A percentile compares a stretch with the other conserved stretches of the same genome.
Conservation (phyloP, 495 filamentous ascomycete genomes). For the Penicillium lividum region DNA sequence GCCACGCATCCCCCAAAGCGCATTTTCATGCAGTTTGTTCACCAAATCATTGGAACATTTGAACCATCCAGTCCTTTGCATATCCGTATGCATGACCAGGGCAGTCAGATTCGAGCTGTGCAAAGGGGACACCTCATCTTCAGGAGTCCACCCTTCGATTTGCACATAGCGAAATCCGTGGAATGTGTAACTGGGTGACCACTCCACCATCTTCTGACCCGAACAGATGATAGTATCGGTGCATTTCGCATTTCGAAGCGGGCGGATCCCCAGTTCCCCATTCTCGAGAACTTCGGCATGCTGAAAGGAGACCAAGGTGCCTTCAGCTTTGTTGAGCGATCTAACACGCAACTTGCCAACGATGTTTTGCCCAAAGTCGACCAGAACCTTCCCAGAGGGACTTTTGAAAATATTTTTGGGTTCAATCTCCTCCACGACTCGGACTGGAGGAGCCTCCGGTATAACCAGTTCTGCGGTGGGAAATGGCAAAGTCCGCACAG, state of each 20-base stretch:
- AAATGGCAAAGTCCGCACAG: slow-evolving; percentile 14
- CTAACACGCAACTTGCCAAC: slow-evolving; percentile 43
- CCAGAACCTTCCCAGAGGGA: slow-evolving; percentile 40
- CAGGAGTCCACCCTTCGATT: slow-evolving; percentile 45
- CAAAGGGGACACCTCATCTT: slow-evolving; percentile 11
- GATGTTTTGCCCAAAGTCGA: slow-evolving; percentile 56
- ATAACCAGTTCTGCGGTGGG: slow-evolving; percentile 28
- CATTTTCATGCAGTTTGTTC: slow-evolving; percentile 52
- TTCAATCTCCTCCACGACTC: slow-evolving; percentile 32
- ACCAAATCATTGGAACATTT: slow-evolving; percentile 47
- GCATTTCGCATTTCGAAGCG: slow-evolving; percentile 43
- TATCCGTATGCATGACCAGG: slow-evolving; percentile 52
- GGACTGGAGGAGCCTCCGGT: slow-evolving; percentile 44
- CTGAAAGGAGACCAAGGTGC: slow-evolving; percentile 28
- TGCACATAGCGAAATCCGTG: slow-evolving; percentile 58
- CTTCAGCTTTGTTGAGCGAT: slow-evolving; percentile 31
- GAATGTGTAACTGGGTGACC: slow-evolving; percentile 50
- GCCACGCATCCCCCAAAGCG: slow-evolving; percentile 53
- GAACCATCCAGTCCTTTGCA: slow-evolving; percentile 49
- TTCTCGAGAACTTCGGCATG: slow-evolving; percentile 54
- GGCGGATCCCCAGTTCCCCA: slow-evolving; percentile 47
- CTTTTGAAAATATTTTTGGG: slow-evolving; percentile 41
- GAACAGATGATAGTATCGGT: slow-evolving; percentile 36
- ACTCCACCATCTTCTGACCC: slow-evolving; percentile 20
- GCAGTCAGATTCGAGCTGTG: slow-evolving; percentile 39